A percentile compares a stretch with the other conserved stretches of the same genome.
These are phyloP conservation scores for Acanthochlamys bracteata DNA, from an alignment of 106 monocot genomes.

Conservation along the genomic window DNA sequence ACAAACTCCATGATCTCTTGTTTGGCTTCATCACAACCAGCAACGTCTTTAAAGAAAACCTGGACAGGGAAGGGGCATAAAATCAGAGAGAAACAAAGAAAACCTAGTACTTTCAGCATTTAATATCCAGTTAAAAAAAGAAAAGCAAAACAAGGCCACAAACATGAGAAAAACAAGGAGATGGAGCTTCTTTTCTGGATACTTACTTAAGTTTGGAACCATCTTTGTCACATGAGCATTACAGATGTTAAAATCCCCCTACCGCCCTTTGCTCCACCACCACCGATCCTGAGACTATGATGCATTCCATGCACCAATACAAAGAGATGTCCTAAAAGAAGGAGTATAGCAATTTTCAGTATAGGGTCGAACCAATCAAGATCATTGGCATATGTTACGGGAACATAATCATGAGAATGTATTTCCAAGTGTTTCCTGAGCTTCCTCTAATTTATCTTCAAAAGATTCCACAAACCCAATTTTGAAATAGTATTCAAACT, in stretches of 20 bases:
- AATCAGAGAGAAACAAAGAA: too few relatives aligned
- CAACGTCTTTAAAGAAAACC: slow-evolving; percentile 95
- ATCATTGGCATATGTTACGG: slow-evolving; percentile 76
- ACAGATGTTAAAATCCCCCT: slow-evolving; percentile 93
- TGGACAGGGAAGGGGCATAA: slow-evolving; percentile 5
- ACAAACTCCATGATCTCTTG: slow-evolving; percentile 99
- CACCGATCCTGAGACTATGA: slow-evolving; percentile 68
- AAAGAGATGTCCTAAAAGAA: slow-evolving; percentile 58
- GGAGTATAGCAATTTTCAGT: slow-evolving; percentile 55
- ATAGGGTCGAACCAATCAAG: slow-evolving; percentile 61
- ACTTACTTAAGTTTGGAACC: slow-evolving; percentile 94
- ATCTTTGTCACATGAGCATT: slow-evolving; percentile 85
- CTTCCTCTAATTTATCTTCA: slow-evolving; percentile 93
- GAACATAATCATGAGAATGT: slow-evolving; percentile 77
- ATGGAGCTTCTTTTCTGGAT: background rate
- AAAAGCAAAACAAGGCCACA: too few relatives aligned
- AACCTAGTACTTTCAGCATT: too few relatives aligned
- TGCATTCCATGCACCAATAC: slow-evolving; percentile 63
- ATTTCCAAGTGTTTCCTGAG: slow-evolving; percentile 68
- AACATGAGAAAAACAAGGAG: too few relatives aligned
- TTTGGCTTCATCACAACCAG: slow-evolving; percentile 99
- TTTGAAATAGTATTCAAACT: slow-evolving; percentile 75
- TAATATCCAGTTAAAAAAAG: too few relatives aligned
- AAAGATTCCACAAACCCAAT: slow-evolving; percentile 97
- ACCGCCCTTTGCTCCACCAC: slow-evolving; percentile 41